Base-by-base conservation (phyloP, 768 basidiomycete species). In the Saitozyma sp. region DNA sequence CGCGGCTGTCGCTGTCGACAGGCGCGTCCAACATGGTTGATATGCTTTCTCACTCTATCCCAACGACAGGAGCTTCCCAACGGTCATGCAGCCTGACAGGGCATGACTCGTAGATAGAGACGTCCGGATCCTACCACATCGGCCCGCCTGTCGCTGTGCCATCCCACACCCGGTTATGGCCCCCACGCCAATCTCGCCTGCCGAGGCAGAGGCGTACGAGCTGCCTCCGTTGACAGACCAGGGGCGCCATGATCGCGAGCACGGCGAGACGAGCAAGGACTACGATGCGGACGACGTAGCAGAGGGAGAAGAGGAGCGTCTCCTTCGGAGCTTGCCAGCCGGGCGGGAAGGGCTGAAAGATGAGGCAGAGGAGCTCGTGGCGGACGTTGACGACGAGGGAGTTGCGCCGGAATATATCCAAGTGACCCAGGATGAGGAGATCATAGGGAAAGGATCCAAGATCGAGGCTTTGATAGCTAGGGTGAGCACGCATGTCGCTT, bases 191-290 rank as follows among this genome's bases (percentile, higher is more conserved):
- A 41, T 74, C 29, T 51, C 41, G 13, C 70, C 61, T 13, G 16
- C 50, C 8, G 71, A 73, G 29, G 74, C 74, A n/a, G 76, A 77
- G 50, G 76, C 48, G 29, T 78, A 75, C 62, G 76, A 78, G 59
- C 67, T 78, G 16, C 67, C 65, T 1, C 49, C 55, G 17, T 65
- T 71, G 37, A 9, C 50, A 4, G 42, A 56, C 39, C 40, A 41
- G 2, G 48, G 14, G 19, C 38, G 42, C 41, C 39, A 39, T 19
- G 45, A 41, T 14, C 39, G 50, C 41, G 46, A 62, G 51, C 39
- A 41, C 16, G 42, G 7, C 9, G 57, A 38, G 16, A n/a, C 20
- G 10, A 16, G 50, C 9, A 8, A 40, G 9, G 58, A 39, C 29
- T 8, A 19, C 49, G 46, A 39, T 41, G 40, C 53, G 9, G 50